A percentile compares a stretch with the other conserved stretches of the same genome.
These are phyloP conservation scores for Galium porrigens DNA, from an alignment of 305 asterid genomes.

Conservation along the genomic window DNA sequence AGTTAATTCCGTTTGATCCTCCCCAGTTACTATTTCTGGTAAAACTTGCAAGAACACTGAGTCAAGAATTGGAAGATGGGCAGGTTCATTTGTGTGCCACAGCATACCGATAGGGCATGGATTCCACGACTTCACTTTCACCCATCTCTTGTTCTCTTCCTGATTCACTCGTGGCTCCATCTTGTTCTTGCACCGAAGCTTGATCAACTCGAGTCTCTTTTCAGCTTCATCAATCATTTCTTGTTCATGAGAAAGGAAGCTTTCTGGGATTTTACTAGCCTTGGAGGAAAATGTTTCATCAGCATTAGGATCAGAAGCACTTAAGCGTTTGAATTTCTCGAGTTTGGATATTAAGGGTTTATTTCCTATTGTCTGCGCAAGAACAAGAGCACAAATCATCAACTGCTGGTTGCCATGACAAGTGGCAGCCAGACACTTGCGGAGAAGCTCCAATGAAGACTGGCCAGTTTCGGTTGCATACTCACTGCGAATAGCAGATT, in stretches of 20 bases:
- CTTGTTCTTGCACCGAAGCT: slow-evolving; percentile 14
- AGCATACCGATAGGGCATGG: slow-evolving; percentile 80
- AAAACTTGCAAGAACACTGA: no score
- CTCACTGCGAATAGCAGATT: slow-evolving; percentile 20
- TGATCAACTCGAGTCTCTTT: slow-evolving; percentile 35
- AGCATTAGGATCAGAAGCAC: slow-evolving; percentile 16
- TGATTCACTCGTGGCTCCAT: slow-evolving; percentile 13
- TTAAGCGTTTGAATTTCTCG: slow-evolving; percentile 33
- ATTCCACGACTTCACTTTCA: slow-evolving; percentile 48
- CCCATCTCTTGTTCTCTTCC: slow-evolving; percentile 30
- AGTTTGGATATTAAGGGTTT: slow-evolving; percentile 41
- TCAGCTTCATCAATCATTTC: slow-evolving; percentile 33
- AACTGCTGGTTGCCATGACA: slow-evolving; percentile 34
- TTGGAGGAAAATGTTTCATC: slow-evolving; percentile 15
- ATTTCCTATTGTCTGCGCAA: slow-evolving; percentile 39
- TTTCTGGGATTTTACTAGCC: slow-evolving; percentile 15
- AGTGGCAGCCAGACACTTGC: slow-evolving; percentile 46
- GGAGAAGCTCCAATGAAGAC: slow-evolving; percentile 33
- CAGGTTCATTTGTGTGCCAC: slow-evolving; percentile 47
- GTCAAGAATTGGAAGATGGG: slow-evolving; percentile 42
- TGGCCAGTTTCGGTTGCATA: slow-evolving; percentile 24
- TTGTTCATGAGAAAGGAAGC: slow-evolving; percentile 36
- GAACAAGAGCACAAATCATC: slow-evolving; percentile 30
- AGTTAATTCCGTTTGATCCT: slow-evolving; percentile 16
- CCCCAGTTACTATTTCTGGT: slow-evolving; percentile 12